These are phyloP conservation scores for Ophiobolus disseminans DNA, from an alignment of 2,329 filamentous ascomycete species.

Conservation along the genomic window DNA sequence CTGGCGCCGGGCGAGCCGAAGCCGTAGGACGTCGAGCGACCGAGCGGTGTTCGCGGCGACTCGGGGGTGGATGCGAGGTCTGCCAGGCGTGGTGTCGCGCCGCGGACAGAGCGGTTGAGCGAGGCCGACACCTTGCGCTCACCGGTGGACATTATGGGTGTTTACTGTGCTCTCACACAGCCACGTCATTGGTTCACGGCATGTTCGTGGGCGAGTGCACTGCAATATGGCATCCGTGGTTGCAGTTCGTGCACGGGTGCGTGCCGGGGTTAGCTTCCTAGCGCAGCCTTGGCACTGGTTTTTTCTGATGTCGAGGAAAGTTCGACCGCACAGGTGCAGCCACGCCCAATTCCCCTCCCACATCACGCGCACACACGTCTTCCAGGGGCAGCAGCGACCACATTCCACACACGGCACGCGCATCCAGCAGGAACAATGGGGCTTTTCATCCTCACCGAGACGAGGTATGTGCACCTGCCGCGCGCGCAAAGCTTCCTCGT, in stretches of 20 bases:
- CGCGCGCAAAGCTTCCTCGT: constrained; percentile 10
- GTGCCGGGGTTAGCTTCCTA: neutral
- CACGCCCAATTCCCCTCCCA: constrained; percentile 18
- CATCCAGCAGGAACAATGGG: constrained; percentile 47
- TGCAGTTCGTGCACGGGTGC: constrained; percentile 5
- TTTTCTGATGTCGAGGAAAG: constrained; percentile 16
- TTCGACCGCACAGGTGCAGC: constrained; percentile 24
- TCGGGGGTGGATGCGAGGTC: constrained; percentile 47
- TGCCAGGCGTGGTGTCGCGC: constrained; percentile 41
- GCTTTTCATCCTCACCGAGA: constrained; percentile 50
- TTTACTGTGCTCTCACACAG: neutral
- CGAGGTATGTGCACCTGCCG: constrained; percentile 33
- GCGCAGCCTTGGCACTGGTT: constrained; percentile 17
- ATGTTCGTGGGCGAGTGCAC: neutral
- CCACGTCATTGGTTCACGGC: neutral
- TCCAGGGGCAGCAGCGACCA: constrained; percentile 15
- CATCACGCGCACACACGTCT: constrained; percentile 18
- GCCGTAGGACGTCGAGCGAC: constrained; percentile 64
- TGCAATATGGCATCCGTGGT: too few species aligned
- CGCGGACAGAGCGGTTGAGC: constrained; percentile 37
- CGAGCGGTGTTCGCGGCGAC: constrained; percentile 56
- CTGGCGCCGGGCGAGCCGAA: constrained; percentile 65
- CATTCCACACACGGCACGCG: constrained; percentile 6
- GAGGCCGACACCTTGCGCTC: constrained; percentile 44
- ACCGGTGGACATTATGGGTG: constrained; percentile 23